phyloP scores from a whole-genome alignment of 805 yeast genomes.

The Saccharomycopsis malanga region DNA sequence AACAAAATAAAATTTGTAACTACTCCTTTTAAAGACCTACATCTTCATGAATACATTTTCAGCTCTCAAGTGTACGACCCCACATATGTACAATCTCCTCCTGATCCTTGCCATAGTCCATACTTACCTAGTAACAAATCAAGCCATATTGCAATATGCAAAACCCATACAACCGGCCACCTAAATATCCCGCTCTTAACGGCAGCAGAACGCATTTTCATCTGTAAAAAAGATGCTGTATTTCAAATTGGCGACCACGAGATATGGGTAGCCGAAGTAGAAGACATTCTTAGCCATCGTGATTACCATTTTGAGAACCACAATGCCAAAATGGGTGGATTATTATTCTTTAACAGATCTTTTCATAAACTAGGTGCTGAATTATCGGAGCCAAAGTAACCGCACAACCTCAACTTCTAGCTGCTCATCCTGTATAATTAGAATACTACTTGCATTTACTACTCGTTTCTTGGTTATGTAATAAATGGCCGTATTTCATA shows the following conservation, averaged over 20 bases:
- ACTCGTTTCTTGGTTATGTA: too few relatives aligned
- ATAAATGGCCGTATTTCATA: too few relatives aligned
- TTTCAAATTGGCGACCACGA: constrained; percentile 77
- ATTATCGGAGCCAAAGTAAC: not conserved
- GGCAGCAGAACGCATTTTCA: constrained; percentile 51
- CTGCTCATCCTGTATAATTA: too few relatives aligned
- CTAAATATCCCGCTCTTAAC: constrained; percentile 47
- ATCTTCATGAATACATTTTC: constrained; percentile 9
- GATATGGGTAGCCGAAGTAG: constrained; percentile 79
- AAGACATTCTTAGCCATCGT: constrained; percentile 37
- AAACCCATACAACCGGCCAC: not conserved
- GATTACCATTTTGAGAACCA: not conserved
- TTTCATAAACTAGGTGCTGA: not conserved
- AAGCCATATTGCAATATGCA: not conserved
- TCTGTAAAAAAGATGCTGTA: constrained; percentile 49
- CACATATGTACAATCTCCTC: not conserved
- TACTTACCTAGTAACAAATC: not conserved
- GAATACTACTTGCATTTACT: too few relatives aligned
- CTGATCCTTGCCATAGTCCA: not conserved
- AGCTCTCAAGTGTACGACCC: constrained; percentile 7
- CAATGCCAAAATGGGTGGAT: not conserved
- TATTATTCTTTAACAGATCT: not conserved
- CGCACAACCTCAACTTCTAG: too few relatives aligned
- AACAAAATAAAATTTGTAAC: constrained; percentile 27
- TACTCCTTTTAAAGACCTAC: constrained; percentile 47